Percentiles rank a stretch among this genome's conserved stretches.
phyloP scores from a whole-genome alignment of 1,284 basidiomycete species.

The Takashimella koratensis region DNA sequence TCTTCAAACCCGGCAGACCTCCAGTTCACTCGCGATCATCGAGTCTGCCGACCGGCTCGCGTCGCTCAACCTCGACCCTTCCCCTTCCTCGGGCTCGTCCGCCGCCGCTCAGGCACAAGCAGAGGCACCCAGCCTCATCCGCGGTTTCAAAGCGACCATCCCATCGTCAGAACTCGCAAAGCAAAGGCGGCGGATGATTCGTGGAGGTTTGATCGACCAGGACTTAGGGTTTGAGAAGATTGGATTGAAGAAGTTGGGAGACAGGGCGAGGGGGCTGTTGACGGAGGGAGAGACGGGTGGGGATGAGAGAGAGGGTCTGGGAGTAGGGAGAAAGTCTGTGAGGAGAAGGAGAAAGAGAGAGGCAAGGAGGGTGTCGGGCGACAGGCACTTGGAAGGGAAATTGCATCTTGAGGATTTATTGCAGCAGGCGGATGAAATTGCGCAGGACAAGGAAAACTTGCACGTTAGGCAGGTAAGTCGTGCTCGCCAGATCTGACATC shows the following conservation, averaged over 20 bases:
- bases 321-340: conserved; percentile 52
- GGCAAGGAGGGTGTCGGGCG: conserved; percentile 66
- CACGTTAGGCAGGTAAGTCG: conserved; percentile 72
- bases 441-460: conserved; percentile 82
- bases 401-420: conserved; percentile 76
- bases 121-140: conserved; percentile 65
- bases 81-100: conserved; percentile 54
- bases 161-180: conserved; percentile 77
- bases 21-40: conserved; percentile 74
- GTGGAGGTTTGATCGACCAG: conserved; percentile 52
- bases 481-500: neutral
- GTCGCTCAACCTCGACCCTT: conserved; percentile 64
- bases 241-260: conserved; percentile 72
- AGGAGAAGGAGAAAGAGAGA: conserved; percentile 59
- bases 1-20: conserved; percentile 57
- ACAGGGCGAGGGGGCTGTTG: conserved; percentile 70
- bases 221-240: conserved; percentile 72
- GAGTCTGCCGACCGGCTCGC: conserved; percentile 76
- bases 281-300: conserved; percentile 50
- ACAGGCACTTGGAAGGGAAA: conserved; percentile 59
- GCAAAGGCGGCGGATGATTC: conserved; percentile 66
- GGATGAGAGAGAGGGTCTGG: conserved; percentile 20
- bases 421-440: conserved; percentile 76
- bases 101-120: conserved; percentile 50
- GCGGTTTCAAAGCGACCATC: conserved; percentile 87